phyloP scores from a whole-genome alignment of 2,329 filamentous ascomycete species.

The Penicillium sp. region DNA sequence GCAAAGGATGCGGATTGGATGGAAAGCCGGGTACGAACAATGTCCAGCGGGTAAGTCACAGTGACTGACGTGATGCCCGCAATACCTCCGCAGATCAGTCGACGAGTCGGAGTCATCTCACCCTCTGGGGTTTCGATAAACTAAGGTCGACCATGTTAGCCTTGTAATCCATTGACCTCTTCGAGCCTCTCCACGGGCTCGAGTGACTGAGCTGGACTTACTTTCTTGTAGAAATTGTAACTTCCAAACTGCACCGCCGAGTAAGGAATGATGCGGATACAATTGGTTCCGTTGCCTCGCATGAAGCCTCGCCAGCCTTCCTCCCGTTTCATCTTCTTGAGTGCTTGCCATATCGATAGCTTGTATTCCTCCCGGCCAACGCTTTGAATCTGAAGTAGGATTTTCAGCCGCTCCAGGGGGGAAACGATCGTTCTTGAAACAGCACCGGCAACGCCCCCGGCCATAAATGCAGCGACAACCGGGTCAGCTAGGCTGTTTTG shows the following conservation, averaged over 20 bases:
- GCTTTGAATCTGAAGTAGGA: conserved; percentile 95
- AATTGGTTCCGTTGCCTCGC: conserved; percentile 97
- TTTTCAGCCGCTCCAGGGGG: conserved; percentile 92
- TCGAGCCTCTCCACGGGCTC: background rate
- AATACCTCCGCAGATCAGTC: conserved; percentile 84
- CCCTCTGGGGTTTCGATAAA: conserved; percentile 79
- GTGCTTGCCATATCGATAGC: conserved; percentile 82
- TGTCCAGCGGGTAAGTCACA: conserved; percentile 94
- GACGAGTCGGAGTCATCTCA: conserved; percentile 70
- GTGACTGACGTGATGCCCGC: conserved; percentile 96
- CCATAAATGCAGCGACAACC: conserved; percentile 87
- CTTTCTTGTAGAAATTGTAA: conserved; percentile 95
- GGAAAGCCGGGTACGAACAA: conserved; percentile 90
- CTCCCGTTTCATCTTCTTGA: conserved; percentile 94
- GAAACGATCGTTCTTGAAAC: conserved; percentile 98
- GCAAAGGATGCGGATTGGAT: conserved; percentile 97
- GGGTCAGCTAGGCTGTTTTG: conserved; percentile 69
- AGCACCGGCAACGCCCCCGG: conserved; percentile 89
- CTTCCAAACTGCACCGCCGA: conserved; percentile 98
- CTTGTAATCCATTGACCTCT: background rate
- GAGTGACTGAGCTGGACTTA: conserved; percentile 47
- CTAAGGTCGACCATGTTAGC: conserved; percentile 38
- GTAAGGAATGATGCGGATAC: conserved; percentile 96
- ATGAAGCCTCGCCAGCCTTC: conserved; percentile 98
- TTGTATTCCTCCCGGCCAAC: conserved; percentile 90